Evolutionary conservation across 163 green algal species (phyloP), one percentile per base, ranked within the genome.

Genomic region (Chloroidium sp.): DNA sequence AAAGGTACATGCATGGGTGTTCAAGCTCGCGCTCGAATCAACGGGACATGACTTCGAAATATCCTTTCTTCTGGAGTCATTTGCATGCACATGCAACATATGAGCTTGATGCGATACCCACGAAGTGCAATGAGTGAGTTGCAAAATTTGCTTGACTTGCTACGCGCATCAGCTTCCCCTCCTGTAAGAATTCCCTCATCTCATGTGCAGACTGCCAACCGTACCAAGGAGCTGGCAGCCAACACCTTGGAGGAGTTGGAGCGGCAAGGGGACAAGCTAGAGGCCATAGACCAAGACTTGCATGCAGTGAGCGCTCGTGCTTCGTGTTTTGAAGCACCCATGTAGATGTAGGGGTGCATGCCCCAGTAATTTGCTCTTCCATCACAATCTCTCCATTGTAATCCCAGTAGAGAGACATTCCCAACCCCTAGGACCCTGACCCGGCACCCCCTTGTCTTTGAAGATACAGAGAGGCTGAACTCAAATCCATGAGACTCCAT

Each of bases 181-280:
- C 36, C 36, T 36, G 36, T 36, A 36, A 36, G 36, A 36, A 36
- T 36, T 36, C 36, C 36, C 36, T 36, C 36, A 36, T 36, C 36
- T 36, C 36, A 13, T 69, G 2, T 74, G 77, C 87, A 94, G 91
- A 86, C 83, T 2, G 83, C 92, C 4, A 81, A 93, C 67, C 80
- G 91, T 62, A 91, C 84, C 4, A 84, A 87, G 62, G 84, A 93
- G 79, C 81, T 94, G 2, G 88, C 90, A 74, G 84, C 80, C 2
- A 83, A 86, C 8, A 94, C 88, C 4, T 61, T 92, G 79, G 76
- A 81, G 67, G 85, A 88, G 64, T 83, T 94, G 64, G 74, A 89
- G 14, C 58, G 78, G 4, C 91, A 94, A 78, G 85, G 86, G 59
- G 76, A 89, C 61, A 87, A 90, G 69, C 86, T 94, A 81, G 76